A percentile compares a stretch with the other conserved stretches of the same genome.
phyloP scores from a whole-genome alignment of 352 stramenopile genomes.

The Globisporangium nunn region DNA sequence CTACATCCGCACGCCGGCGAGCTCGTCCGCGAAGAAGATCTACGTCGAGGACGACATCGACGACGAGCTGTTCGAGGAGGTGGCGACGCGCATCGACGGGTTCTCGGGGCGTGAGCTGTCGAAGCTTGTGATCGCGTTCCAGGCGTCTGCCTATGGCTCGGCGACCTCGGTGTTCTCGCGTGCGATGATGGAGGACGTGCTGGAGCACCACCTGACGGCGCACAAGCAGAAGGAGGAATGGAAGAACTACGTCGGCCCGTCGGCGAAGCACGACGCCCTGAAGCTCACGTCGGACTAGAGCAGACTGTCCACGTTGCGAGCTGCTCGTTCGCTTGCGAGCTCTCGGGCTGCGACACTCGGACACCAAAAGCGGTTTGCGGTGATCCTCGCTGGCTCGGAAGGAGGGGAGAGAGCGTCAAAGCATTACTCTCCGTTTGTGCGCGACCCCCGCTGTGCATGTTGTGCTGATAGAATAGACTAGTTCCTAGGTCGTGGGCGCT shows the following conservation, averaged over 20 bases:
- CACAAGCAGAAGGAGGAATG: conserved; percentile 93
- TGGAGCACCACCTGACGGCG: conserved; percentile 91
- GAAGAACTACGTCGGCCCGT: conserved; percentile 75
- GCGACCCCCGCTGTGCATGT: conserved; percentile 9
- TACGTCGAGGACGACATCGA: conserved; percentile 88
- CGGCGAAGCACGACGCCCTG: conserved; percentile 39
- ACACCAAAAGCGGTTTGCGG: neutral
- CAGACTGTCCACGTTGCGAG: neutral
- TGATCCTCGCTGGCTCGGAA: neutral
- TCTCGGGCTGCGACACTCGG: neutral
- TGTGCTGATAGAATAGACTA: conserved; percentile 75
- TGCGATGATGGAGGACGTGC: conserved; percentile 90
- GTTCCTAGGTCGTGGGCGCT: conserved; percentile 80
- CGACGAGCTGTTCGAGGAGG: conserved; percentile 88
- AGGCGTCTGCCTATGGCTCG: conserved; percentile 96
- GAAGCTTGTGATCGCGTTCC: conserved; percentile 99
- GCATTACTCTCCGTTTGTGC: neutral
- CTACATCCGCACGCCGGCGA: conserved; percentile 91
- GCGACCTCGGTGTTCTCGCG: conserved; percentile 91
- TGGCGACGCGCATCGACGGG: conserved; percentile 92
- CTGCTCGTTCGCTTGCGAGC: neutral
- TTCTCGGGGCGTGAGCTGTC: conserved; percentile 98
- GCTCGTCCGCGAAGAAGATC: conserved; percentile 83
- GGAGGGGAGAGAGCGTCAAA: neutral
- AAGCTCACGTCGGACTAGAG: conserved; percentile 48